Evolutionary conservation across 2,329 filamentous ascomycete genomes (phyloP), one percentile per base, ranked within the genome.

Genomic region (Epichloe baconii): DNA sequence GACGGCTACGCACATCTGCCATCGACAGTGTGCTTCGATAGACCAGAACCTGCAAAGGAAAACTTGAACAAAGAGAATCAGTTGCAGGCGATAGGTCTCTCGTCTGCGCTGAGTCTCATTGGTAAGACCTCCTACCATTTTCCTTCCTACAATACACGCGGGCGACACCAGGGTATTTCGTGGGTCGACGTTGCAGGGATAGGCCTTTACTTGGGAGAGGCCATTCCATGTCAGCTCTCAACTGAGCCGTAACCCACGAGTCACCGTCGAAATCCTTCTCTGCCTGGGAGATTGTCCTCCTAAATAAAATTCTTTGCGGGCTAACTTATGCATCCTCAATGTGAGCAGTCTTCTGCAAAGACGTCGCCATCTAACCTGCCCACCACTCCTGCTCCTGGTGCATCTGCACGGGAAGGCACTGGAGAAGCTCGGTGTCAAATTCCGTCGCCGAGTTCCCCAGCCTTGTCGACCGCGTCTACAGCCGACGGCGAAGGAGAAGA

Each of bases 81-180:
- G 78, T 69, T 71, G 75, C 76, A 78, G 78, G 73, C 78, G 77
- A 78, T 66, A 64, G 60, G 55, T 64, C 58, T 60, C 64, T 78
- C 76, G 78, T 81, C 78, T 81, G 78, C 74, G 68, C 77, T 80
- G 77, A 75, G 37, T 80, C 77, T 78, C 74, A 61, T 64, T 69
- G 72, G 75, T 77, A 64, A 74, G 73, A 57, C 44, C 52, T 34
- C 31, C 35, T 3, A 34, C n/a, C 6, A 31, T 44, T 44, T 19
- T 37, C n/a, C 10, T 34, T 36, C 46, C 17, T 8, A 19, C 5
- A 23, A 5, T 26, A n/a, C 35, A 38, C 35, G 7, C 19, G 8
- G 19, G 26, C 23, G n/a, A 21, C 15, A 14, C 21, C 35, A 15
- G 12, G 46, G n/a, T n/a, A 26, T 14, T 41, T 48, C 38, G 36